phyloP scores from a whole-genome alignment of 2,329 filamentous ascomycete species.

The Triangularia setosa region DNA sequence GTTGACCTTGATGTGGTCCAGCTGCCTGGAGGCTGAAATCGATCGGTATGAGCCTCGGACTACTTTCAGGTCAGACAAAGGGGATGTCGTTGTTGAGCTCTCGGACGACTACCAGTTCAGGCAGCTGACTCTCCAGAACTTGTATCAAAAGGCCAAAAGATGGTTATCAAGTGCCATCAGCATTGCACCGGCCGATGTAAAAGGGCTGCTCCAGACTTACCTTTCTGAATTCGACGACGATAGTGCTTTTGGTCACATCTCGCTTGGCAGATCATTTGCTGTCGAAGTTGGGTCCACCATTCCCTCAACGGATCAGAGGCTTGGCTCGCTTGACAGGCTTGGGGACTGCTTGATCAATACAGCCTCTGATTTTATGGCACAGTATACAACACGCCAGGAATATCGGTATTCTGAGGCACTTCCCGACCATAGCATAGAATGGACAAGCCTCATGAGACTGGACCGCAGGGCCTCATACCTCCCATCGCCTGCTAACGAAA shows the following conservation, averaged over 20 bases:
- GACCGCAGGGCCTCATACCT: slow-evolving; percentile 51
- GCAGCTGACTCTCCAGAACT: slow-evolving; percentile 69
- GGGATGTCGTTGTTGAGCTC: slow-evolving; percentile 79
- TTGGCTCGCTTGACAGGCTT: slow-evolving; percentile 75
- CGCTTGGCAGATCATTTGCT: slow-evolving; percentile 89
- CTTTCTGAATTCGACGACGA: slow-evolving; percentile 93
- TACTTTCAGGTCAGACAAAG: slow-evolving; percentile 71
- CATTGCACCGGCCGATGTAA: slow-evolving; percentile 86
- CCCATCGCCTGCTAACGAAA: slow-evolving; percentile 49
- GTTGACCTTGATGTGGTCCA: slow-evolving; percentile 89
- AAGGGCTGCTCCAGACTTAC: slow-evolving; percentile 93
- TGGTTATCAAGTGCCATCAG: slow-evolving; percentile 82
- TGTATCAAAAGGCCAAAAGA: slow-evolving; percentile 70
- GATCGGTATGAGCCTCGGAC: slow-evolving; percentile 89
- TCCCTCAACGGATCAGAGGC: slow-evolving; percentile 77
- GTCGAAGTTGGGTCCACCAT: slow-evolving; percentile 87
- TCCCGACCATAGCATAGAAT: slow-evolving; percentile 63
- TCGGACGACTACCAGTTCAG: slow-evolving; percentile 88
- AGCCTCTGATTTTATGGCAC: slow-evolving; percentile 91
- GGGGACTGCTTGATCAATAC: slow-evolving; percentile 78
- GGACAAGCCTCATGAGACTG: slow-evolving; percentile 57
- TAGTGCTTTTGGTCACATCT: slow-evolving; percentile 84
- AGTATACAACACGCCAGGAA: slow-evolving; percentile 95
- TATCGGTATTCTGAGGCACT: slow-evolving; percentile 82
- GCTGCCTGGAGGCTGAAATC: slow-evolving; percentile 89